These are phyloP conservation scores for Neurospora sublineolata DNA, from an alignment of 495 filamentous ascomycete genomes.

Conservation along the genomic window DNA sequence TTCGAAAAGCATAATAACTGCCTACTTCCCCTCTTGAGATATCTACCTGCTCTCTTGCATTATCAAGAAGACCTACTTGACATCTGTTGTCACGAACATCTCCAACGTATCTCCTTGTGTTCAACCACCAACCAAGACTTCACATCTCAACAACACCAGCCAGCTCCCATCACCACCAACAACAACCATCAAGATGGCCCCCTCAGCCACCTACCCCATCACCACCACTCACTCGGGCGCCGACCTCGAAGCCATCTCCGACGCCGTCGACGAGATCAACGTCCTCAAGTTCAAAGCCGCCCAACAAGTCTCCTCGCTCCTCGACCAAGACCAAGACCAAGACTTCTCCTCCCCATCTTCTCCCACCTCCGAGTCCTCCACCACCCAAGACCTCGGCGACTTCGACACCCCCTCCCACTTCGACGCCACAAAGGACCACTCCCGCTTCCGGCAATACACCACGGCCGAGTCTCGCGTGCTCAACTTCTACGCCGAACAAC, in stretches of 20 bases:
- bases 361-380: too few species aligned
- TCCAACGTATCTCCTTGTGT: too few species aligned
- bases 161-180: not conserved
- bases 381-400: slow-evolving; percentile 38
- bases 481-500: slow-evolving; percentile 74
- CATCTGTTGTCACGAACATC: not conserved
- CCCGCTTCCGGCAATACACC: slow-evolving; percentile 68
- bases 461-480: slow-evolving; percentile 69
- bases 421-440: slow-evolving; percentile 69
- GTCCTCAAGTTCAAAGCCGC: slow-evolving; percentile 46
- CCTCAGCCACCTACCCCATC: slow-evolving; percentile 6
- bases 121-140: not conserved
- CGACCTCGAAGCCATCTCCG: slow-evolving; percentile 68
- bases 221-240: slow-evolving; percentile 45
- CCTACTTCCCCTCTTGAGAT: not conserved
- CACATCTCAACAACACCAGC: not conserved
- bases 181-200: not conserved
- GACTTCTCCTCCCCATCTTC: not conserved
- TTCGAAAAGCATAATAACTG: not conserved
- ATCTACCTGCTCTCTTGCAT: not conserved
- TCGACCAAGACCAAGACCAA: not conserved
- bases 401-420: slow-evolving; percentile 56
- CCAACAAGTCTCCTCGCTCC: slow-evolving; percentile 15
- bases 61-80: not conserved
- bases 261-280: slow-evolving; percentile 73